Evolutionary conservation across 345 rosid species (phyloP).

Genomic region (Alliaria petiolata): DNA sequence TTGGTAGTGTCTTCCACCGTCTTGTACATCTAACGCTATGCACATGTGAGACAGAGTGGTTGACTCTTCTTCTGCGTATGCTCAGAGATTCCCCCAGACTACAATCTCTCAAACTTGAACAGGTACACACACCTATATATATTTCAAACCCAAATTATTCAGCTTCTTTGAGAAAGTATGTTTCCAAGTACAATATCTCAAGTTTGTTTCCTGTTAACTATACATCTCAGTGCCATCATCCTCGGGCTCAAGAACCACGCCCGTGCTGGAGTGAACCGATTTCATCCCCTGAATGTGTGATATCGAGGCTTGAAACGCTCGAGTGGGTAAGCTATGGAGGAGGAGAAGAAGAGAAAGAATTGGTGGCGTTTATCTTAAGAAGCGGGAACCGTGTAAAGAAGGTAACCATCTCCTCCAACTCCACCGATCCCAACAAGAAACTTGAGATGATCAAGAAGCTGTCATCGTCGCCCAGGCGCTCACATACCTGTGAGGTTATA

Average conservation of each 20-base stretch:
- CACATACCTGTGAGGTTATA: neutral
- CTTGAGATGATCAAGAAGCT: conserved; percentile 10
- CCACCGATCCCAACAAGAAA: neutral
- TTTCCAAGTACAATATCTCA: too few species aligned
- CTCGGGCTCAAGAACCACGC: neutral
- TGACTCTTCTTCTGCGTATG: neutral
- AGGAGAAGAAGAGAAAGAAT: neutral
- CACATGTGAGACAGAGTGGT: conserved; percentile 10
- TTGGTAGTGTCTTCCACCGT: neutral
- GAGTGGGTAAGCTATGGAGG: neutral
- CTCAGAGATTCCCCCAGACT: conserved; percentile 5
- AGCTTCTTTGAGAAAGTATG: too few species aligned
- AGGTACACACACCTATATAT: neutral
- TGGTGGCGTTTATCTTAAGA: neutral
- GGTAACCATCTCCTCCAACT: neutral
- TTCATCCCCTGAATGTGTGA: neutral
- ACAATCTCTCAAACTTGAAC: neutral
- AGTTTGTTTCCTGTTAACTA: too few species aligned
- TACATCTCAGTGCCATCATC: neutral
- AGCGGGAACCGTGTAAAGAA: neutral
- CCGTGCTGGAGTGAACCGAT: conserved; percentile 4
- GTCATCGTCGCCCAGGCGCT: neutral
- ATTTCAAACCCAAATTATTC: neutral
- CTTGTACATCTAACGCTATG: neutral
- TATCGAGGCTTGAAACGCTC: conserved; percentile 6